Evolutionary conservation across 768 basidiomycete species (phyloP), one percentile per base, ranked within the genome.

Genomic region (Mycena metata): DNA sequence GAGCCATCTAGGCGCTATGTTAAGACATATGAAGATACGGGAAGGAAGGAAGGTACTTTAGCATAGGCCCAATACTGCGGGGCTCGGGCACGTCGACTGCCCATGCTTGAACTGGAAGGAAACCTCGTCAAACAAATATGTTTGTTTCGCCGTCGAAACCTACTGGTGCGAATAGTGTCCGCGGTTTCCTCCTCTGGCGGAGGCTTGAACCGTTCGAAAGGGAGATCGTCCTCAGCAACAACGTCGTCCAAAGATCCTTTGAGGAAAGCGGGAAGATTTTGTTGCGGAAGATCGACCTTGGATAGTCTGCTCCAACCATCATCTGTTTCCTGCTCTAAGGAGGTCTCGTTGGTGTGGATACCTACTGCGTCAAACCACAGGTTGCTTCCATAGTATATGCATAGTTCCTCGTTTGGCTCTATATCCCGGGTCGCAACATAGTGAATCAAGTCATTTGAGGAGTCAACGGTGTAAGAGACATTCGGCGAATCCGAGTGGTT

Each of bases 401-500:
- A 92, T 15, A 95, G 83, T 76, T 96, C 94, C 72, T 96, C 92
- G 33, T 84, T 89, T 2, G 82, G 74, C 17, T 83, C 67, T 35
- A 96, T 79, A 24, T 82, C 74, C 8, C 88, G 86, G 7, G 80
- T 78, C 0, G 92, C 88, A 1, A 81, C 84, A 73, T 90, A 95
- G 64, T 81, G 82, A 69, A 95, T 93, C 11, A 88, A 86, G 66
- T 91, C 87, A 0, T 81, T 85, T 0, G 77, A 66, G 0, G 78
- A 66, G 67, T 93, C 88, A 17, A 91, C 76, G 0, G 80, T 79
- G 77, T 88, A 94, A 0, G 90, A 88, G 19, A 94, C 85, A 77
- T 95, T 95, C 8, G 93, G 93, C 5, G 74, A 64, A 30, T 85
- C 80, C 0, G 90, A 89, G 78, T 94, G 93, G 75, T 95, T 96